These are phyloP conservation scores for Lentinula lateritia DNA, from an alignment of 768 basidiomycete genomes.

Conservation along the genomic window DNA sequence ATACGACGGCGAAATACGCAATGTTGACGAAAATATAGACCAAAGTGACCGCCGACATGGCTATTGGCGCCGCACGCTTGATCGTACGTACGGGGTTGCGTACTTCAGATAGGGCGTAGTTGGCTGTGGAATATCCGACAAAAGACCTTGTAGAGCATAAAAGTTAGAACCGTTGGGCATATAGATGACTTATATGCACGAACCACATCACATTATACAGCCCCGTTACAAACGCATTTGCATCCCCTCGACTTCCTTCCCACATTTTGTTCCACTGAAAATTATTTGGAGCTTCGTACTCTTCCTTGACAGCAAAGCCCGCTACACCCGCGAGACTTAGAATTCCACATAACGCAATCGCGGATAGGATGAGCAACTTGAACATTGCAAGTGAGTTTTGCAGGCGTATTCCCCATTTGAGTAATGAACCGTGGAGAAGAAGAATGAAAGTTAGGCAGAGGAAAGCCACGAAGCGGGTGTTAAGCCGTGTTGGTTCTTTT, in stretches of 20 bases:
- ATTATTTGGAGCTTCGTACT: slow-evolving; percentile 50
- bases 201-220: slow-evolving; percentile 72
- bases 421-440: slow-evolving; percentile 48
- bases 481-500: slow-evolving; percentile 35
- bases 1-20: slow-evolving; percentile 72
- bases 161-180: neutral
- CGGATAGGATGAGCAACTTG: slow-evolving; percentile 51
- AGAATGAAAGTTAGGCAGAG: slow-evolving; percentile 52
- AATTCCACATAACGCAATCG: slow-evolving; percentile 50
- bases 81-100: slow-evolving; percentile 66
- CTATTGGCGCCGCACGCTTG: slow-evolving; percentile 63
- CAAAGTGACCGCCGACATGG: slow-evolving; percentile 51
- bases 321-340: slow-evolving; percentile 38
- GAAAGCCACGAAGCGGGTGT: slow-evolving; percentile 50
- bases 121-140: slow-evolving; percentile 69
- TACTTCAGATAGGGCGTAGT: slow-evolving; percentile 69
- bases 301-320: slow-evolving; percentile 21
- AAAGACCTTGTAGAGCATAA: slow-evolving; percentile 45
- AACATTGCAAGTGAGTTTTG: slow-evolving; percentile 61
- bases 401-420: slow-evolving; percentile 51
- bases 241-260: slow-evolving; percentile 51
- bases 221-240: slow-evolving; percentile 58
- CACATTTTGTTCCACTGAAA: slow-evolving; percentile 57
- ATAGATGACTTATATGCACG: slow-evolving; percentile 1
- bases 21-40: slow-evolving; percentile 64